Base-by-base conservation (phyloP, 1,139 yeast genomes). In the Yamadazyma mexicana region DNA sequence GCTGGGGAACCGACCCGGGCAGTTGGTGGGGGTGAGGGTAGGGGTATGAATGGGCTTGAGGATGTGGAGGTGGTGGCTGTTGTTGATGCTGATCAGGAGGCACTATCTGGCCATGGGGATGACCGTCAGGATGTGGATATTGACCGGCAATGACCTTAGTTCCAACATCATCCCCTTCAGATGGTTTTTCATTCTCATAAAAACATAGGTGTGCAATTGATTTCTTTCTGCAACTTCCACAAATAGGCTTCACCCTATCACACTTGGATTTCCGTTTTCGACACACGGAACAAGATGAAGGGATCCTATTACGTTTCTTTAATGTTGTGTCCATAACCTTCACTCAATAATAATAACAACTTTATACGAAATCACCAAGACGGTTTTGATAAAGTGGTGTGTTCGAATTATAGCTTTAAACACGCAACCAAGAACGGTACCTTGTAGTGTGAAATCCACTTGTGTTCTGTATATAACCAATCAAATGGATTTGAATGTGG, bases 191-290 rank as follows among this genome's bases (percentile, higher is more conserved):
- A 40, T 75, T 79, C 52, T 83, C 79, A 55, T 81, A 85, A 46
- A 70, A 79, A 49, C 94, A 85, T 27, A 83, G 62, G 58, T 84
- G 89, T 20, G 85, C 83, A 17, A 84, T 84, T 12, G 87, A 85
- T 40, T 84, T 83, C 61, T 79, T 79, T 38, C 75, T 73, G 64
- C 94, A 85, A 37, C 83, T 76, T 5, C 85, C 79, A 62, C 94
- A 85, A 29, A 81, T 79, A 1, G 94, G 94, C 50, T 75, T 72
- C 31, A 69, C 71, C 49, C 84, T 68, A 54, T 81, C 87, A 69
- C 88, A 82, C 52, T 61, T 62, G 35, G 70, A 62, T 51, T 72
- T 72, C 37, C 77, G 53, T 48, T 69, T 70, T 25, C 77, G 65
- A 48, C 77, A 72, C 12, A 72, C 74, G 37, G 71, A 67, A 49